Evolutionary conservation across 2,329 filamentous ascomycete species (phyloP), one percentile per base, ranked within the genome.

Genomic region (Gaeumannomyces sp.): DNA sequence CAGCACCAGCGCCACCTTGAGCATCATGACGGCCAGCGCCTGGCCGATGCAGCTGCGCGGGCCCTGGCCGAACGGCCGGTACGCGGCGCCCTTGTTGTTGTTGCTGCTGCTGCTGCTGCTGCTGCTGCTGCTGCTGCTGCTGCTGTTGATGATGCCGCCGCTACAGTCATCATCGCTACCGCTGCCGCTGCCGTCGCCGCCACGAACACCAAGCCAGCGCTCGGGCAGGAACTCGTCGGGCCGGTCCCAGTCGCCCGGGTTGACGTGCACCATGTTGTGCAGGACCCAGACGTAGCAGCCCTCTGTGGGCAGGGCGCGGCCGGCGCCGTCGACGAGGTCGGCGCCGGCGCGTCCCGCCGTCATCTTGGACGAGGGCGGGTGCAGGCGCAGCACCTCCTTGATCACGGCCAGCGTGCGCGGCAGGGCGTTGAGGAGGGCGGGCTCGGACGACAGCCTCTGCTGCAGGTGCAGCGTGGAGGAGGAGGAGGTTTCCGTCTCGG

Each of bases 1-100:
- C 60, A 64, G 57, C 29, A 56, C 66, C 59, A 67, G 59, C 27
- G 66, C 66, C 56, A 66, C 59, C 35, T 63, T 65, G 29, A 67
- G 65, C 58, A 67, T 65, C 33, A 61, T 65, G 62, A 65, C 35
- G 13, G 64, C 67, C 59, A 68, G 64, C 57, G 66, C 62, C 70
- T 86, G 82, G 0, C 84, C 85, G 13, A 86, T 80, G 69, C 85
- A 88, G 62, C 80, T 81, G 16, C 85, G 72, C 2, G 79, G 76
- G 0, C 85, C 85, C 65, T 79, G 76, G 67, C 83, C 82, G 70
- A 88, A 88, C 0, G 81, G 77, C 8, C 83, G 77, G 76, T 78
- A 87, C 10, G 45, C 45, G 0, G 83, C 84, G 56, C 79, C 77
- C 62, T 80, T 78, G 72, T 64, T 74, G 71, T 80, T 78, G 73